Percentiles rank a stretch among this genome's conserved stretches.
Conservation (phyloP, 306 rosid genomes). For the Rosa chinensis region DNA sequence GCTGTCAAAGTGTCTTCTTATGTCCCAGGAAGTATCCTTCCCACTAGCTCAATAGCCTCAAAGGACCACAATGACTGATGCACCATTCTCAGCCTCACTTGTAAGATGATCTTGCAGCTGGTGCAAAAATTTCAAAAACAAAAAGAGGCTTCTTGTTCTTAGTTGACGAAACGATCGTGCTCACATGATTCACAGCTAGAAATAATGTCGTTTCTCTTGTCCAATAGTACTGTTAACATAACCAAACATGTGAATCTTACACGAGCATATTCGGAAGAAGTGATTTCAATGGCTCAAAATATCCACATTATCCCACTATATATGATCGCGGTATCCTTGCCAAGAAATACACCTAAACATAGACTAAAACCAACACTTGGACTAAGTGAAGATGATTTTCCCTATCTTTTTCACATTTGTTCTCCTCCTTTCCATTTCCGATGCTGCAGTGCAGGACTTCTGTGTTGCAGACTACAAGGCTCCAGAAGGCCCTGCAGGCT, state of each 20-base stretch:
- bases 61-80: background rate
- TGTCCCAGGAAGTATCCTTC: background rate
- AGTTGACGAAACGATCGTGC: constrained; percentile 12
- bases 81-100: background rate
- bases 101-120: background rate
- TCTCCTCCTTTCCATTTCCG: constrained; percentile 38
- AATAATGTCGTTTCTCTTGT: constrained; percentile 33
- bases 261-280: constrained; percentile 20
- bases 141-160: constrained; percentile 51
- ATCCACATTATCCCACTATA: constrained; percentile 27
- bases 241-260: constrained; percentile 6
- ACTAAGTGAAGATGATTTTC: constrained; percentile 34
- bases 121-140: constrained; percentile 23
- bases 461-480: constrained; percentile 55
- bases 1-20: constrained; percentile 30
- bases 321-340: constrained; percentile 10
- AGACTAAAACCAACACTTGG: background rate
- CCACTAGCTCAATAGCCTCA: constrained; percentile 13
- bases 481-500: constrained; percentile 61
- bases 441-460: constrained; percentile 66
- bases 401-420: constrained; percentile 35
- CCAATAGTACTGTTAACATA: background rate
- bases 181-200: constrained; percentile 51
- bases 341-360: constrained; percentile 10
- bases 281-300: constrained; percentile 17